Conservation (phyloP, 768 basidiomycete genomes). For the Sutorius australiensis region DNA sequence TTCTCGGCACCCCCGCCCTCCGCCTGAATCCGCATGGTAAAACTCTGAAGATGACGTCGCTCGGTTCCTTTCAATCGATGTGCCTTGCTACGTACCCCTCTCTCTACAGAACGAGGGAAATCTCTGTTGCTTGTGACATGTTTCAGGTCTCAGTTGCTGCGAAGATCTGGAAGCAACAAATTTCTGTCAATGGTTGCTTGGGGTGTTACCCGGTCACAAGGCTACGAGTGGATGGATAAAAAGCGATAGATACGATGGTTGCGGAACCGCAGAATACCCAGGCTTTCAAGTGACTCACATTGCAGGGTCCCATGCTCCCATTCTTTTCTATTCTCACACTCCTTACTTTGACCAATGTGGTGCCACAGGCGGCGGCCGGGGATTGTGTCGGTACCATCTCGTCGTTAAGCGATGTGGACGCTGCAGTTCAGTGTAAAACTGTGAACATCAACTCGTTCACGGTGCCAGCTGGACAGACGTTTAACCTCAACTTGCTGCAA, state of each 20-base stretch:
- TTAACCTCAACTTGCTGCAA: conserved; percentile 42
- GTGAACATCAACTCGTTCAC: conserved; percentile 56
- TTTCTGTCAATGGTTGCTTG: background rate
- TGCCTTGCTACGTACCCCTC: background rate
- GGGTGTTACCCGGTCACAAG: background rate
- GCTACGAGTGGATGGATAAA: conserved; percentile 1
- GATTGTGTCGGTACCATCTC: conserved; percentile 50
- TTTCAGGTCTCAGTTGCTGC: background rate
- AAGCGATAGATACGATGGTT: background rate
- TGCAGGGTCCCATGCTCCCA: conserved; percentile 15
- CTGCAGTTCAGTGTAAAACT: conserved; percentile 52
- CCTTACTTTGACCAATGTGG: conserved; percentile 14
- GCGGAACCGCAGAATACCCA: background rate
- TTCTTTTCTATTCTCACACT: conserved; percentile 12
- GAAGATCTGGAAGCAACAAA: background rate
- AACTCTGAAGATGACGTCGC: background rate
- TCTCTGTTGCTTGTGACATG: background rate
- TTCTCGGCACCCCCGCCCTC: background rate
- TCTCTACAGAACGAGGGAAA: background rate
- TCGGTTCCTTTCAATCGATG: background rate
- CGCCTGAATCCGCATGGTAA: background rate
- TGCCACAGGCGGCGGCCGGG: conserved; percentile 9
- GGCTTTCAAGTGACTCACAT: background rate
- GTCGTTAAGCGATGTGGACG: conserved; percentile 47
- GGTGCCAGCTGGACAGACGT: conserved; percentile 50